Base-by-base conservation (phyloP, 1,284 basidiomycete genomes). In the Amylostereum areolatum region DNA sequence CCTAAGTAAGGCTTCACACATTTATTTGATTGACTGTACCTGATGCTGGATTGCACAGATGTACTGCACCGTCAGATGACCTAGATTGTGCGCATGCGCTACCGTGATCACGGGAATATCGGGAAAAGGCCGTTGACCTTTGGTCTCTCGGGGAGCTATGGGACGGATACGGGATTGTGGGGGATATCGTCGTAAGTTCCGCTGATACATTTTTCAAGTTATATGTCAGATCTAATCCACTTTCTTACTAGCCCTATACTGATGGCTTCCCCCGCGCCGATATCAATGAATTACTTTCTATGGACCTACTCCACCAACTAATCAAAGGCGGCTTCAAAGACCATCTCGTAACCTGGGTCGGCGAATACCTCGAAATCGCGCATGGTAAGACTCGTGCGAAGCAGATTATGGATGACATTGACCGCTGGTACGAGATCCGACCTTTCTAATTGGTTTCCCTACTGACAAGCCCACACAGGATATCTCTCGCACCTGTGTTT, bases 281-380 rank as follows among this genome's bases (percentile, higher is more conserved):
- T 49, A 70, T 71, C 8, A 62, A 68, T 51, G 54, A 62, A 10
- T 51, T 66, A 2, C 33, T 71, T 0, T 55, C 66, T 3, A 64
- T 67, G 4, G 66, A 73, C 50, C 51, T 70, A 4, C 65, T 73
- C 1, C 69, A 73, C 51, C 68, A 72, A 46, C 27, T 71, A 29
- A 69, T 66, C 54, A 69, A 69, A 50, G 67, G 66, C 0, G 54
- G 60, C 3, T 68, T 69, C 56, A 70, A 70, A 49, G 68, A 70
- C 49, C 68, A 70, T 47, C 54, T 71, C 2, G 60, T 70, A 1
- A 52, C 49, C 5, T 73, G 69, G 70, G 59, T 66, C 0, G 47
- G 46, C 2, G 55, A 65, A 3, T 70, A 68, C 46, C 29, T 70
- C 1, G 12, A 55, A 4, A 5, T 54, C 4, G 32, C 25, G 0